These are phyloP conservation scores for Trifolium pratense DNA, from an alignment of 306 rosid species.

Conservation along the genomic window DNA sequence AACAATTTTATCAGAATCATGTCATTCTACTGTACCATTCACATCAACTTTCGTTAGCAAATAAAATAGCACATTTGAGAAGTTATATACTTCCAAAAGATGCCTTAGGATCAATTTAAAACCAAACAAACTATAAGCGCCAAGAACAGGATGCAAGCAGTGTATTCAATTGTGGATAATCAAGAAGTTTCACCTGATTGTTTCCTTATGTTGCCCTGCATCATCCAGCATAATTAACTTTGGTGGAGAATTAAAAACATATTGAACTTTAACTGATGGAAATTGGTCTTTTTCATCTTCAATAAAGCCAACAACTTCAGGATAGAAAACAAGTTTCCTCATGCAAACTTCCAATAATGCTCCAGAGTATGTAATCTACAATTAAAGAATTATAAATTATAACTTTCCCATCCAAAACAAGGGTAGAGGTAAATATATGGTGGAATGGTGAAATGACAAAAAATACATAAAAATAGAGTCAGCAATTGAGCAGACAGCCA, in stretches of 20 bases:
- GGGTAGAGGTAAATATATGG: slow-evolving; percentile 11
- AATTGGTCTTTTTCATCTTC: slow-evolving; percentile 87
- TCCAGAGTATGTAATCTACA: slow-evolving; percentile 82
- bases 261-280: slow-evolving; percentile 76
- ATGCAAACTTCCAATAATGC: slow-evolving; percentile 90
- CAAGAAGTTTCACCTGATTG: slow-evolving; percentile 66
- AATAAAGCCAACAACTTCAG: slow-evolving; percentile 87
- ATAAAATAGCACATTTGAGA: slow-evolving; percentile 12
- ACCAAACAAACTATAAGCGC: slow-evolving; percentile 5
- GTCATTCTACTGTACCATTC: not conserved
- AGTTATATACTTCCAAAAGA: slow-evolving; percentile 22
- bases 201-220: slow-evolving; percentile 77
- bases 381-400: slow-evolving; percentile 20
- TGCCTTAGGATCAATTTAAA: slow-evolving; percentile 11
- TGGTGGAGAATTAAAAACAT: slow-evolving; percentile 88
- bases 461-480: slow-evolving; percentile 1
- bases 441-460: slow-evolving; percentile 20
- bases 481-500: slow-evolving; percentile 6
- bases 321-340: slow-evolving; percentile 96
- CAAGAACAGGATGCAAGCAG: not conserved
- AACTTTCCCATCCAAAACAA: not conserved
- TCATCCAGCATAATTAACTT: slow-evolving; percentile 84
- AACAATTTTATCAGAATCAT: slow-evolving; percentile 20
- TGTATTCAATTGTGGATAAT: slow-evolving; percentile 22
- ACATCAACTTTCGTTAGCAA: slow-evolving; percentile 16